Conservation (phyloP, 208 protist genomes). For the Crithidia acanthocephali region DNA sequence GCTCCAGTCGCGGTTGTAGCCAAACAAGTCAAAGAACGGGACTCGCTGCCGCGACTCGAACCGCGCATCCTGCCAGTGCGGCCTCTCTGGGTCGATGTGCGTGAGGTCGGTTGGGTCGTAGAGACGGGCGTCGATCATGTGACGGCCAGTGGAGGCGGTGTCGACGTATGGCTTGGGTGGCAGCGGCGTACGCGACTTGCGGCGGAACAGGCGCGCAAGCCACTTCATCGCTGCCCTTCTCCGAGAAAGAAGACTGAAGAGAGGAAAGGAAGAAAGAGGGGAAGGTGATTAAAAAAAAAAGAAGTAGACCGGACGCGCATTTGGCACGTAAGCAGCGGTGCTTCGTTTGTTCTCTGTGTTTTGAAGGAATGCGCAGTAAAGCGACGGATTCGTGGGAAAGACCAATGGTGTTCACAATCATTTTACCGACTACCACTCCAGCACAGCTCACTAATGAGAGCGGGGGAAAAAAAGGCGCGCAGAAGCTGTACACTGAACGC, state of each 20-base stretch:
- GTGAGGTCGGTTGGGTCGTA: constrained; percentile 71
- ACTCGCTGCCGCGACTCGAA: constrained; percentile 81
- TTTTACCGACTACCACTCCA: too few relatives aligned
- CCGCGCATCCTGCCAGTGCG: constrained; percentile 85
- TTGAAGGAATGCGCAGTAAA: too few relatives aligned
- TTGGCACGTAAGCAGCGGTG: too few relatives aligned
- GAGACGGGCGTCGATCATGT: constrained; percentile 78
- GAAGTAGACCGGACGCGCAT: neutral
- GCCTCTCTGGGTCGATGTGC: constrained; percentile 86
- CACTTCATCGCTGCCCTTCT: constrained; percentile 84
- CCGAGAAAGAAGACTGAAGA: neutral
- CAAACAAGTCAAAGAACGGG: constrained; percentile 89
- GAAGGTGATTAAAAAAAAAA: neutral
- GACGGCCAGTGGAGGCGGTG: constrained; percentile 48
- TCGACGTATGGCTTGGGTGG: constrained; percentile 92
- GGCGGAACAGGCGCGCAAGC: constrained; percentile 51
- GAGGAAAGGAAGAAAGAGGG: neutral
- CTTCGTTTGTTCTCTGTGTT: too few relatives aligned
- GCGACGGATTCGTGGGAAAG: too few relatives aligned
- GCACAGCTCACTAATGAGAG: too few relatives aligned
- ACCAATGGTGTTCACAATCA: too few relatives aligned
- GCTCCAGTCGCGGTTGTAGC: constrained; percentile 91
- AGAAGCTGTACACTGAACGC: too few relatives aligned
- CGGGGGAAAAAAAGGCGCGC: too few relatives aligned
- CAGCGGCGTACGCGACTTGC: constrained; percentile 58